Evolutionary conservation across 2,329 filamentous ascomycete genomes (phyloP), one percentile per base, ranked within the genome.

Genomic region (Akanthomyces lecanii): DNA sequence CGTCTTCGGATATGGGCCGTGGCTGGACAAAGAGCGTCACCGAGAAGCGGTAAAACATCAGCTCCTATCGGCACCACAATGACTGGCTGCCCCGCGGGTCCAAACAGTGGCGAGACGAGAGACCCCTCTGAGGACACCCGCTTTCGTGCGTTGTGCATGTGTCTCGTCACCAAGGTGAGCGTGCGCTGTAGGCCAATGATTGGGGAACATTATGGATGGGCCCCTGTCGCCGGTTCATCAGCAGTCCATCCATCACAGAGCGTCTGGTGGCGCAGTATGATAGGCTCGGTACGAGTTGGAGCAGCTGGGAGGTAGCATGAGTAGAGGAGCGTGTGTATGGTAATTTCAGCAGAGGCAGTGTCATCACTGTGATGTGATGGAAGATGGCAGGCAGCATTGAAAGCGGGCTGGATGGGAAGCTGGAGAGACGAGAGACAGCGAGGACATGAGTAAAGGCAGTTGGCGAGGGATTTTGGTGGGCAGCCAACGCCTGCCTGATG

Each of bases 151-250:
- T 40, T 36, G 48, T 45, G 25, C 48, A 36, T 53, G 58, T 10
- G 14, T 33, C 25, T 51, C 40, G 30, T 30, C 51, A 51, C 44
- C 45, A 38, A 47, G 52, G 14, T 4, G 23, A 42, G 28, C 21
- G 11, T 59, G 45, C 8, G 44, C 30, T 16, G 25, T 42, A 52
- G 18, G 16, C 48, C 40, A 38, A 33, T 42, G 47, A n/a, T 14
- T 45, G 25, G 58, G 23, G 33, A 40, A 16, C 36, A 30, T 21
- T 2, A n/a, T 52, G 33, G 23, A 40, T 28, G 42, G 40, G 58
- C 58, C 59, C 59, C 59, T 55, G 59, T 61, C 51, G n/a, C 5
- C 6, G 50, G 25, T 45, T 44, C 42, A 54, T 61, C 38, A 47
- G 30, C 53, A 45, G 42, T 48, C 28, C 33, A 42, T 42, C 53